phyloP scores from a whole-genome alignment of 208 protist species.

The Leishmania lainsoni region DNA sequence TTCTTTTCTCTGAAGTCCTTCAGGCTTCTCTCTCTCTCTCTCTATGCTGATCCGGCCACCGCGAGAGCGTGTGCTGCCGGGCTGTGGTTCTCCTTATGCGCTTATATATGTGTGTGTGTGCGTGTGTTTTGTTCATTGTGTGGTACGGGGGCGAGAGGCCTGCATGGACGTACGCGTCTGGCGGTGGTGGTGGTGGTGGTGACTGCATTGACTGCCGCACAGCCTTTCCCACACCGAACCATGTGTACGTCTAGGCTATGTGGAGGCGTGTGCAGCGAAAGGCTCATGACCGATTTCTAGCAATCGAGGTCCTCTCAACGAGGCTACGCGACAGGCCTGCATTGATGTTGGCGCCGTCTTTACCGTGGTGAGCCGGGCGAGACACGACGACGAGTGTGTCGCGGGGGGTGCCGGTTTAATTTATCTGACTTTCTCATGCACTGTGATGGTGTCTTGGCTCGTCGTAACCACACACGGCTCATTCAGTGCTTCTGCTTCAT shows the following conservation, averaged over 20 bases:
- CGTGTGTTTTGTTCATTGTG: neutral
- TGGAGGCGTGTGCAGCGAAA: neutral
- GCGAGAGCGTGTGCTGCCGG: neutral
- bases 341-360: neutral
- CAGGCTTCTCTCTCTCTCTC: neutral
- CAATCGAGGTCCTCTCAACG: neutral
- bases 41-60: neutral
- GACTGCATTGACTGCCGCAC: neutral
- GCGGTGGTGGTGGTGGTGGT: neutral
- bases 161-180: neutral
- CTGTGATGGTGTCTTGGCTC: neutral
- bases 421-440: neutral
- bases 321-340: neutral
- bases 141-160: no score
- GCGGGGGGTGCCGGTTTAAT: neutral
- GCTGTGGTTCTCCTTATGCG: neutral
- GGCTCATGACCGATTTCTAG: neutral
- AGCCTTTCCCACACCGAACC: neutral
- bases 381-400: neutral
- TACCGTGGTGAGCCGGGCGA: neutral
- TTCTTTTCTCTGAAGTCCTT: slow-evolving; percentile 1
- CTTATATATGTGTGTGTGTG: neutral
- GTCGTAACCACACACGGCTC: no score
- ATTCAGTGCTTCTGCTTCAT: neutral
- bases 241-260: neutral